Evolutionary conservation across 352 stramenopile species (phyloP).

Genomic region (Globisporangium iwayamae): DNA sequence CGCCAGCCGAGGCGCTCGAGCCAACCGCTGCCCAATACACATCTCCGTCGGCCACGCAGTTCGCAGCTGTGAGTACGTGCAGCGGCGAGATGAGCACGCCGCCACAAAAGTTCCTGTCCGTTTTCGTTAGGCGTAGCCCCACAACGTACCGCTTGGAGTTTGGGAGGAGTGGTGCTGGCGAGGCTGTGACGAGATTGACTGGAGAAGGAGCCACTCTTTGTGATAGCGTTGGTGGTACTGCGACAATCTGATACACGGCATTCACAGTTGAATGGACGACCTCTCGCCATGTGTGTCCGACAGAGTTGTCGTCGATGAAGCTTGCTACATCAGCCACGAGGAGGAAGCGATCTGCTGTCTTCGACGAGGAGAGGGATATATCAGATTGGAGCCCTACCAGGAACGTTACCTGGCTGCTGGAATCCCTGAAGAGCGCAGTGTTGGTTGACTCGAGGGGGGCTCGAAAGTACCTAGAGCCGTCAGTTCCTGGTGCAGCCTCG

Average conservation of each 20-base stretch:
- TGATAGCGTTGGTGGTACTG: background rate
- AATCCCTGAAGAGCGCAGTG: background rate
- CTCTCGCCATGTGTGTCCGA: background rate
- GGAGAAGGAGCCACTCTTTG: background rate
- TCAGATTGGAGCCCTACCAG: background rate
- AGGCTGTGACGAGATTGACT: background rate
- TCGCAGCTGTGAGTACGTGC: conserved; percentile 13
- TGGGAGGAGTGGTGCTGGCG: too few species aligned
- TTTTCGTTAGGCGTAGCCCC: conserved; percentile 2
- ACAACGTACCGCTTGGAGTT: conserved; percentile 7
- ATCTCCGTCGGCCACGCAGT: conserved; percentile 6
- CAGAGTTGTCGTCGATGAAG: conserved; percentile 9
- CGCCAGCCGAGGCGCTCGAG: background rate
- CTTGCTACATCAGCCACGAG: background rate
- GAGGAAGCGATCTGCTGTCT: background rate
- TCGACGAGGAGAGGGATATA: background rate
- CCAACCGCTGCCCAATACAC: background rate
- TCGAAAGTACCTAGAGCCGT: background rate
- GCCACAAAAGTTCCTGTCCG: conserved; percentile 12
- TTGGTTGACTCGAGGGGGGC: background rate
- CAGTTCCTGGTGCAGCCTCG: background rate
- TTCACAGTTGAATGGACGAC: background rate
- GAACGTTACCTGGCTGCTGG: background rate
- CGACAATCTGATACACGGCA: background rate
- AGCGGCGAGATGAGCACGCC: conserved; percentile 11